Percentiles rank a stretch among this genome's conserved stretches.
phyloP scores from a whole-genome alignment of 129 eudicot genomes.

The Escallonia herrerae region DNA sequence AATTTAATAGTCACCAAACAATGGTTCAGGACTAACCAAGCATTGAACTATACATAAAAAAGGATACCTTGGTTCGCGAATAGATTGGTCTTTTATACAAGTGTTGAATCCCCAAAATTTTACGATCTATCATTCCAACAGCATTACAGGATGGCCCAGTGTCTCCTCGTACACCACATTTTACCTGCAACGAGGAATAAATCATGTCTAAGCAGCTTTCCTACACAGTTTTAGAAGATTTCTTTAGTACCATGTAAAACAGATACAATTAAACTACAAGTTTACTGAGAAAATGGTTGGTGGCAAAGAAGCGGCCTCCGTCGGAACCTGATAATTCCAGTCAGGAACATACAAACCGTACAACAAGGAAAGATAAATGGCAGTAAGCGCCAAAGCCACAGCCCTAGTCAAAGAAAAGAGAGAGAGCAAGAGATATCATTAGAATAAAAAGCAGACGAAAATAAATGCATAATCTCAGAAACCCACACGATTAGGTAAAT shows the following conservation, averaged over 20 bases:
- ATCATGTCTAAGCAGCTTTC: not conserved
- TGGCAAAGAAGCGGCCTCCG: constrained; percentile 1
- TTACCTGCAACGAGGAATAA: constrained; percentile 17
- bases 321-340: constrained; percentile 23
- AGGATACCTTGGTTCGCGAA: constrained; percentile 15
- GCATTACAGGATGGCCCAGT: constrained; percentile 30
- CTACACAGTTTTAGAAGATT: not conserved
- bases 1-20: not conserved
- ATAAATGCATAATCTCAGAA: too few relatives aligned
- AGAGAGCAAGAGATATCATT: not conserved
- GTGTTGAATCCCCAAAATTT: constrained; percentile 22
- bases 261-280: not conserved
- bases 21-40: not conserved
- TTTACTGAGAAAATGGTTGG: constrained; percentile 14
- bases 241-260: not conserved
- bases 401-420: constrained; percentile 10
- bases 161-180: constrained; percentile 28
- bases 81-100: constrained; percentile 21
- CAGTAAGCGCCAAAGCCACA: constrained; percentile 7
- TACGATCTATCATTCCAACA: constrained; percentile 28
- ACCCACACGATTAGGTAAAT: too few relatives aligned
- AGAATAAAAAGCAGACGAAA: too few relatives aligned
- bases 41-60: not conserved
- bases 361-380: constrained; percentile 12
- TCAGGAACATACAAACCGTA: constrained; percentile 26